These are phyloP conservation scores for Trichophyton rubrum DNA, from an alignment of 2,329 filamentous ascomycete species.

Conservation along the genomic window DNA sequence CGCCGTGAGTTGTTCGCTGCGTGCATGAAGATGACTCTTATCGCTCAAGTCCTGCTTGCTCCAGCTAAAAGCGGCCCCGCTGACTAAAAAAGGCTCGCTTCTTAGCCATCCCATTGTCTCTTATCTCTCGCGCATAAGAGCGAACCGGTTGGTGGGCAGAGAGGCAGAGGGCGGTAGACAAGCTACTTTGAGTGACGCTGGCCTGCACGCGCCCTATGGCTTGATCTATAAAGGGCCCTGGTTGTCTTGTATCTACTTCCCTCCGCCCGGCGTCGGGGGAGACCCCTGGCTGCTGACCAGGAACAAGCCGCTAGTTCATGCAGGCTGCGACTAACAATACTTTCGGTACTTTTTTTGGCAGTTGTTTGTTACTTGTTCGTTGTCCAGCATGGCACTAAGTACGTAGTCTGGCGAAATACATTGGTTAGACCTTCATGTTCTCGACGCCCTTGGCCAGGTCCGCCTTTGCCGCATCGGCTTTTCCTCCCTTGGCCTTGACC, in stretches of 20 bases:
- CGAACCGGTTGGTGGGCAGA: no score
- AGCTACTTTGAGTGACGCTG: not conserved
- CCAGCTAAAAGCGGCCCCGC: not conserved
- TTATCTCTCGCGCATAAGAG: not conserved
- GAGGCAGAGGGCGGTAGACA: no score
- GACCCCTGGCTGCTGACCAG: not conserved
- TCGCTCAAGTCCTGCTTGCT: not conserved
- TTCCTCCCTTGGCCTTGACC: slow-evolving; percentile 31
- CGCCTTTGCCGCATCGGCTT: slow-evolving; percentile 19
- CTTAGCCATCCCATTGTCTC: not conserved
- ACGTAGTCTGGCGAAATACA: not conserved
- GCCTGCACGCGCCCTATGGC: not conserved
- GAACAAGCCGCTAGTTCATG: not conserved
- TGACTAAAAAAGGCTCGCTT: not conserved
- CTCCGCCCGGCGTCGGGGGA: not conserved
- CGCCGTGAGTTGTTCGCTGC: not conserved
- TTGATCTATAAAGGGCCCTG: not conserved
- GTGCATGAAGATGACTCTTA: not conserved
- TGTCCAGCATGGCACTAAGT: not conserved
- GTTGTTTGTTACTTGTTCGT: not conserved
- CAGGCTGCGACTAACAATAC: not conserved
- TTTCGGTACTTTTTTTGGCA: not conserved
- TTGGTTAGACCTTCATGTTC: slow-evolving; percentile 27
- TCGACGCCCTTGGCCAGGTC: slow-evolving; percentile 31
- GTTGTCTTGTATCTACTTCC: not conserved